phyloP scores from a whole-genome alignment of 2,329 filamentous ascomycete species.

The Aplosporella prunicola region DNA sequence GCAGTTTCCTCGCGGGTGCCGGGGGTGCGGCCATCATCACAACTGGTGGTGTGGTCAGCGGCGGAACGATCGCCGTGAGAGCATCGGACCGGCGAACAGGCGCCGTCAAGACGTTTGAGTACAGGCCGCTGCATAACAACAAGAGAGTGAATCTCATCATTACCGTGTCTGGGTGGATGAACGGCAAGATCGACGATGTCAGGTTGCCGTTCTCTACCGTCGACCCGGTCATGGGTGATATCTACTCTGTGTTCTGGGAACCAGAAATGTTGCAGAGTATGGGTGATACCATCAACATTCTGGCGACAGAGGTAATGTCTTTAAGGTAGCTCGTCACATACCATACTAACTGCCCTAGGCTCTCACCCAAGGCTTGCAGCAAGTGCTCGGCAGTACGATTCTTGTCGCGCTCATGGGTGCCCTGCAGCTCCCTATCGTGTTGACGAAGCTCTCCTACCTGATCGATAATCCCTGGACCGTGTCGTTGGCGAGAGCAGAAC shows the following conservation, averaged over 20 bases:
- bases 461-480: conserved; percentile 99
- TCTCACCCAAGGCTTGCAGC: conserved; percentile 89
- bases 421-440: conserved; percentile 78
- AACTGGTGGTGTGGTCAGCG: conserved; percentile 75
- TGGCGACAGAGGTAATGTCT: conserved; percentile 74
- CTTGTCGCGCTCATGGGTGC: conserved; percentile 85
- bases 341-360: conserved; percentile 46
- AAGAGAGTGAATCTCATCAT: conserved; percentile 94
- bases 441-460: conserved; percentile 89
- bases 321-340: conserved; percentile 21
- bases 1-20: conserved; percentile 80
- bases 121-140: conserved; percentile 92
- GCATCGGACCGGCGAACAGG: conserved; percentile 84
- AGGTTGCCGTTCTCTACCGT: conserved; percentile 92
- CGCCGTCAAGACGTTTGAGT: conserved; percentile 92
- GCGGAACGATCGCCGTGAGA: conserved; percentile 73
- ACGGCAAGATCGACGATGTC: conserved; percentile 92
- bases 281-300: conserved; percentile 96
- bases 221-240: conserved; percentile 94
- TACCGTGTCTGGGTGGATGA: conserved; percentile 96
- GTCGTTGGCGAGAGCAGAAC: conserved; percentile 81
- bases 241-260: conserved; percentile 96
- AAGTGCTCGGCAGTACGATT: conserved; percentile 84
- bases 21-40: conserved; percentile 93
- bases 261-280: conserved; percentile 96